Evolutionary conservation across 108 stramenopile genomes (phyloP), one percentile per base, ranked within the genome.

Genomic region (Cyclotella cryptica): DNA sequence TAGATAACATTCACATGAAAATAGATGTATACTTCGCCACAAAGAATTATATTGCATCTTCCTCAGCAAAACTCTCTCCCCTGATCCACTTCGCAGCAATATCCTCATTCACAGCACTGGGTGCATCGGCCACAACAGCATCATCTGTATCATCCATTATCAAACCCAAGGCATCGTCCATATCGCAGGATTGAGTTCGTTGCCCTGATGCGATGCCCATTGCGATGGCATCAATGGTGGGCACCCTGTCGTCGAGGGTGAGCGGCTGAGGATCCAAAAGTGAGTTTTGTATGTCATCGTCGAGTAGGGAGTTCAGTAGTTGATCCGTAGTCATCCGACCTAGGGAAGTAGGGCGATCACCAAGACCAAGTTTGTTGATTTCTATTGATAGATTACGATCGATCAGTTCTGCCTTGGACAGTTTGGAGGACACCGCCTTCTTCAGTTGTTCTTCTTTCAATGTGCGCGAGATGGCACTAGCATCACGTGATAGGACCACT

Each of bases 401-500:
- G 24, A 79, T n/a, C 26, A 82, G 71, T 19, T 75, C 71, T 27
- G 81, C 74, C 55, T 64, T 84, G 53, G 53, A 69, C 67, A 59
- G 63, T 57, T 60, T 88, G 65, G 78, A 81, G 77, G 47, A 29
- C 22, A 47, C 22, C 15, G 44, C 77, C 12, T 71, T 83, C 22
- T 85, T 46, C 49, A 75, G 63, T 63, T 84, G 89, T 45, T 85
- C 72, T 59, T 86, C 83, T 70, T 94, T 94, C 52, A 94, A 75
- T 12, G 87, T 77, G 45, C 91, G 88, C 35, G 90, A 78, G n/a
- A 88, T 82, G 30, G 81, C 80, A 74, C 89, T 90, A 30, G 84
- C 81, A 74, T 94, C 91, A 17, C 93, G 80, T 52, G 89, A 90
- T 62, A 94, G 62, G 21, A 91, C 88, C 27, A 86, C 87, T 46